Evolutionary conservation across 495 filamentous ascomycete genomes (phyloP).

Genomic region (Podospora australis): DNA sequence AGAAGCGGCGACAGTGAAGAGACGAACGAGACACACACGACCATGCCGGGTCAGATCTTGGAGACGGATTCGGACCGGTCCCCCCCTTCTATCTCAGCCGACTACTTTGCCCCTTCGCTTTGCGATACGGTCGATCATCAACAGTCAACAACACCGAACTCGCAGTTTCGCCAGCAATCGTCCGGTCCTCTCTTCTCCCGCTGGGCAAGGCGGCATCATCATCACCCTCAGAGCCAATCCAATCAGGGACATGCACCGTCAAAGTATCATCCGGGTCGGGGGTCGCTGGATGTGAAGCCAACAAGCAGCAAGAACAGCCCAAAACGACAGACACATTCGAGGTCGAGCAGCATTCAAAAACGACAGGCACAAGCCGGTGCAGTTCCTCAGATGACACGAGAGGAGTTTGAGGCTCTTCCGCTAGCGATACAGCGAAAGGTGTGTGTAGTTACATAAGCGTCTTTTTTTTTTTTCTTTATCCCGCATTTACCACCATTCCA

Average conservation of each 20-base stretch:
- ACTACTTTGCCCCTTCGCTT: constrained; percentile 10
- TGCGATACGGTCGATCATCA: constrained; percentile 3
- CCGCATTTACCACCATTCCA: not conserved
- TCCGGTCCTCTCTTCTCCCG: constrained; percentile 25
- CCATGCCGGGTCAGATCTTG: constrained; percentile 22
- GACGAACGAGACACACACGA: constrained; percentile 9
- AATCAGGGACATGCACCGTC: constrained; percentile 10
- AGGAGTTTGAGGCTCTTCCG: constrained; percentile 47
- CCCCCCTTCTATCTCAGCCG: constrained; percentile 1
- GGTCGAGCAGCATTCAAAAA: constrained; percentile 21
- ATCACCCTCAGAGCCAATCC: constrained; percentile 10
- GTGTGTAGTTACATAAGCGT: constrained; percentile 22
- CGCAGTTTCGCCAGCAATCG: constrained; percentile 12
- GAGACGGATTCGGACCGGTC: constrained; percentile 11
- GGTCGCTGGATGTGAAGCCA: constrained; percentile 17
- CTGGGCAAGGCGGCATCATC: constrained; percentile 24
- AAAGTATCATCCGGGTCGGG: too few relatives aligned
- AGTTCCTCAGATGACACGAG: constrained; percentile 29
- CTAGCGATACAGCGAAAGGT: constrained; percentile 52
- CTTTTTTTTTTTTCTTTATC: constrained; percentile 10
- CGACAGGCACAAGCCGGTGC: constrained; percentile 16
- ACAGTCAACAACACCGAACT: constrained; percentile 15
- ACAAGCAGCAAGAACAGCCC: constrained; percentile 11
- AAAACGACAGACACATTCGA: constrained; percentile 18
- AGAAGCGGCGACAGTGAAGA: constrained; percentile 1